Evolutionary conservation across 176 grass and related monocot genomes (phyloP).

Genomic region (Urochloa ruziziensis): DNA sequence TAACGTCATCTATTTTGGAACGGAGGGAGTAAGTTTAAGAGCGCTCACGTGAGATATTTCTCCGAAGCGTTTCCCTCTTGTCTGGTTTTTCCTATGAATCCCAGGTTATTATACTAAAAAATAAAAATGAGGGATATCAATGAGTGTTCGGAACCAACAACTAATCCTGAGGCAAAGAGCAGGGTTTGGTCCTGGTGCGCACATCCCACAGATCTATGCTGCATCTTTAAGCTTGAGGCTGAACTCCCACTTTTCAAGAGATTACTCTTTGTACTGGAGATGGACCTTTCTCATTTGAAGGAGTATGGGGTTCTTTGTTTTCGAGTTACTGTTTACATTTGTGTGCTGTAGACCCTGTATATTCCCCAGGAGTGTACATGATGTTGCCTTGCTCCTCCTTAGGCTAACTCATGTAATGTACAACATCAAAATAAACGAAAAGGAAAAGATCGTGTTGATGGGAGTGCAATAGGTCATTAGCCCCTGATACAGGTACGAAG

Average conservation of each 20-base stretch:
- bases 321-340: conserved; percentile 58
- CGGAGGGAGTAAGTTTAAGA: conserved; percentile 95
- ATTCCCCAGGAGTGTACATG: conserved; percentile 51
- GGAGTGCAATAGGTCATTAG: background rate
- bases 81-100: conserved; percentile 80
- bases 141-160: conserved; percentile 53
- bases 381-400: conserved; percentile 21
- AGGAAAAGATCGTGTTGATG: background rate
- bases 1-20: too few relatives aligned
- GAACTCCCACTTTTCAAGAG: conserved; percentile 81
- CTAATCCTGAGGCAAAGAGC: conserved; percentile 77
- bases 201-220: conserved; percentile 79
- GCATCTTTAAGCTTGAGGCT: conserved; percentile 65
- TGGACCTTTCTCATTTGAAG: conserved; percentile 92
- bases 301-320: conserved; percentile 62
- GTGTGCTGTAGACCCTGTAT: conserved; percentile 73
- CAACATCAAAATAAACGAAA: conserved; percentile 38
- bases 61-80: conserved; percentile 62
- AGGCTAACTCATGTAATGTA: conserved; percentile 28
- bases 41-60: conserved; percentile 86
- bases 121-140: conserved; percentile 66
- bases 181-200: conserved; percentile 59
- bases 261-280: conserved; percentile 83
- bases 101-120: conserved; percentile 69
- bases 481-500: background rate